A percentile compares a stretch with the other conserved stretches of the same genome.
These are phyloP conservation scores for Pseudogymnoascus sp. DNA, from an alignment of 2,329 filamentous ascomycete species.

Conservation along the genomic window DNA sequence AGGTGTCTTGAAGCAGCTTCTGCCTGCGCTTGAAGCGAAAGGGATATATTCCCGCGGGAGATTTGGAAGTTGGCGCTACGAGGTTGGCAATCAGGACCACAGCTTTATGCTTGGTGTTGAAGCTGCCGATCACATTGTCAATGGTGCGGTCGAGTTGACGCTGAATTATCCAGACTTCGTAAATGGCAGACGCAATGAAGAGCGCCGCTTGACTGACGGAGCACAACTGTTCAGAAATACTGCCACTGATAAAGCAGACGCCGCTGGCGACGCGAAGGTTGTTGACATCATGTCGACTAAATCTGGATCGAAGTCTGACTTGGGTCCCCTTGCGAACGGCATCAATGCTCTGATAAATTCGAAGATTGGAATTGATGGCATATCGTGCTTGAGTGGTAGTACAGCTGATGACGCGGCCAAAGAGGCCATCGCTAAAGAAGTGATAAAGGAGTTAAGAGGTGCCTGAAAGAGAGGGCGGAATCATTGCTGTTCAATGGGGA, in stretches of 20 bases:
- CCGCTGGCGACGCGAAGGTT: conserved; percentile 27
- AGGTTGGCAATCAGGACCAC: conserved; percentile 73
- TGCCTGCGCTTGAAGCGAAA: conserved; percentile 84
- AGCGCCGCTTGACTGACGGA: conserved; percentile 30
- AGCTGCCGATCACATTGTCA: conserved; percentile 63
- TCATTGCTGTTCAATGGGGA: neutral
- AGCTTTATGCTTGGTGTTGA: conserved; percentile 72
- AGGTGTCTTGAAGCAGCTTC: conserved; percentile 81
- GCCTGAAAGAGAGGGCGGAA: neutral
- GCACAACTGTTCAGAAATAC: conserved; percentile 26
- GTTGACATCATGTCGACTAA: conserved; percentile 17
- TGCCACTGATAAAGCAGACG: conserved; percentile 22
- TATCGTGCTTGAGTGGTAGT: neutral
- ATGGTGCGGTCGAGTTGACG: conserved; percentile 65
- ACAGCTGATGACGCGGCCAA: neutral
- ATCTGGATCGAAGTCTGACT: neutral
- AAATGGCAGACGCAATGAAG: conserved; percentile 40
- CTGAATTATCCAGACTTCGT: conserved; percentile 73
- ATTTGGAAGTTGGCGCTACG: conserved; percentile 97
- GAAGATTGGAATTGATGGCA: conserved; percentile 1
- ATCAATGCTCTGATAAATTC: conserved; percentile 5
- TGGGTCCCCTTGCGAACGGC: neutral
- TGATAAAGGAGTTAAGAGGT: neutral
- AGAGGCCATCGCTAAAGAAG: conserved; percentile 1
- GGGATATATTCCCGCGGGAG: conserved; percentile 93